These are phyloP conservation scores for Saturnispora hagleri DNA, from an alignment of 805 yeast species.

Conservation along the genomic window DNA sequence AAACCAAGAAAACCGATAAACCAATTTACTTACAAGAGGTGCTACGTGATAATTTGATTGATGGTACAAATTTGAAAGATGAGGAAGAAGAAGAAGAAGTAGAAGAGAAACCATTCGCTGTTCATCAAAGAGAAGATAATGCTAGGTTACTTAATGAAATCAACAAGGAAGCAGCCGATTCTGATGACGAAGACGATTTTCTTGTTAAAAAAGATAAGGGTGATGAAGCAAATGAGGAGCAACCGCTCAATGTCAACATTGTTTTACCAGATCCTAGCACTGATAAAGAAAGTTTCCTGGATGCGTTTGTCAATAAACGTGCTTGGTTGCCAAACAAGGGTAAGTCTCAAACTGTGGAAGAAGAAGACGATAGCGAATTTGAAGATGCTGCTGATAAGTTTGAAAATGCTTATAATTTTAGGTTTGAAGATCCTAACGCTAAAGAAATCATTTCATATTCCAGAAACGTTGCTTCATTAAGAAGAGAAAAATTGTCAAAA, in stretches of 20 bases:
- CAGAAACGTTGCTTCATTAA: conserved; percentile 83
- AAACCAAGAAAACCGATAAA: conserved; percentile 30
- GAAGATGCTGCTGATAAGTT: conserved; percentile 87
- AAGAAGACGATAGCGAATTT: conserved; percentile 75
- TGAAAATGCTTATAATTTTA: conserved; percentile 88
- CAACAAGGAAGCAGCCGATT: conserved; percentile 45
- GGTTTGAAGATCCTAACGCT: conserved; percentile 87
- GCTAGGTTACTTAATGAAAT: conserved; percentile 68
- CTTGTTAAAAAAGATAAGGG: conserved; percentile 48
- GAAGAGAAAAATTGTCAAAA: conserved; percentile 65
- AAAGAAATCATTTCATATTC: conserved; percentile 92
- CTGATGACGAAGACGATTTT: conserved; percentile 35
- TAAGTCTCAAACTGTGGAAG: conserved; percentile 32
- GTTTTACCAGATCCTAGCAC: conserved; percentile 56
- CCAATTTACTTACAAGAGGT: conserved; percentile 89
- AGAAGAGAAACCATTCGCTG: conserved; percentile 59
- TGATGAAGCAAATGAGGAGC: conserved; percentile 17
- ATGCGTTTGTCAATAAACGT: conserved; percentile 60
- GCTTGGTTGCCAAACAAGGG: conserved; percentile 86
- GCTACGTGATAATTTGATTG: conserved; percentile 74
- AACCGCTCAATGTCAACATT: conserved; percentile 23
- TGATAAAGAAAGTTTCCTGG: conserved; percentile 56
- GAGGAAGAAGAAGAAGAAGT: conserved; percentile 44
- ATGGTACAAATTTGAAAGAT: conserved; percentile 51
- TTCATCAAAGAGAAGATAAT: conserved; percentile 70